A percentile compares a stretch with the other conserved stretches of the same genome.
These are phyloP conservation scores for Capsicum baccatum DNA, from an alignment of 257 asterid species.

Conservation along the genomic window DNA sequence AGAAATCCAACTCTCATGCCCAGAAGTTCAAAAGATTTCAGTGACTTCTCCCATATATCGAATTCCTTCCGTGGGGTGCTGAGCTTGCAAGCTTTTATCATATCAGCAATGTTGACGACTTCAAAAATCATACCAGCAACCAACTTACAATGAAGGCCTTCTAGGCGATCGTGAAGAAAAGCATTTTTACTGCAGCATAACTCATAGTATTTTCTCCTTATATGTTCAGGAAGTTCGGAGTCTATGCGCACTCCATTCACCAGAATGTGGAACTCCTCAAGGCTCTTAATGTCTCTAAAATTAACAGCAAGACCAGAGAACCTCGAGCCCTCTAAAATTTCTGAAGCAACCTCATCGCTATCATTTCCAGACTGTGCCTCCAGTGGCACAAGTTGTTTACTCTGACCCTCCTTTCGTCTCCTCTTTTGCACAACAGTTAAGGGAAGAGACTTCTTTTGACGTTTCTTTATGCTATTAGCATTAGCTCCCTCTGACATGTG, in stretches of 20 bases:
- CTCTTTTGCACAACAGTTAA: conserved; percentile 50
- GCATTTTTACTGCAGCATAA: conserved; percentile 61
- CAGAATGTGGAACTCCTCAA: conserved; percentile 63
- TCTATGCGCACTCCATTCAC: conserved; percentile 64
- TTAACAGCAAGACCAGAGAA: conserved; percentile 41
- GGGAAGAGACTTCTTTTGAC: conserved; percentile 61
- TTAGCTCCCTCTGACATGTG: conserved; percentile 43
- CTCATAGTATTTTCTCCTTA: conserved; percentile 56
- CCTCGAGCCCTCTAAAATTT: conserved; percentile 63
- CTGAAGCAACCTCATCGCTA: conserved; percentile 76
- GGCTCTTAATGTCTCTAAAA: conserved; percentile 55
- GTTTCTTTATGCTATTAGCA: conserved; percentile 50
- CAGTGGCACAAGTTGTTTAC: conserved; percentile 37
- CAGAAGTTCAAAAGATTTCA: conserved; percentile 70
- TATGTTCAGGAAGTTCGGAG: conserved; percentile 62
- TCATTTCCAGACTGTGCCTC: conserved; percentile 69
- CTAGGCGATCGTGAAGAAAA: conserved; percentile 61
- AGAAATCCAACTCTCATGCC: conserved; percentile 71
- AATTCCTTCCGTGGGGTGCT: conserved; percentile 59
- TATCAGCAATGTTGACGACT: conserved; percentile 53
- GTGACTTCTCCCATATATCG: conserved; percentile 72
- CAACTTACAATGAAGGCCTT: conserved; percentile 64
- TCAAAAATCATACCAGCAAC: conserved; percentile 65
- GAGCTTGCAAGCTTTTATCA: conserved; percentile 54
- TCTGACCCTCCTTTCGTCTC: conserved; percentile 42